These are phyloP conservation scores for Tubosaeta sp. DNA, from an alignment of 768 basidiomycete genomes.

Conservation along the genomic window DNA sequence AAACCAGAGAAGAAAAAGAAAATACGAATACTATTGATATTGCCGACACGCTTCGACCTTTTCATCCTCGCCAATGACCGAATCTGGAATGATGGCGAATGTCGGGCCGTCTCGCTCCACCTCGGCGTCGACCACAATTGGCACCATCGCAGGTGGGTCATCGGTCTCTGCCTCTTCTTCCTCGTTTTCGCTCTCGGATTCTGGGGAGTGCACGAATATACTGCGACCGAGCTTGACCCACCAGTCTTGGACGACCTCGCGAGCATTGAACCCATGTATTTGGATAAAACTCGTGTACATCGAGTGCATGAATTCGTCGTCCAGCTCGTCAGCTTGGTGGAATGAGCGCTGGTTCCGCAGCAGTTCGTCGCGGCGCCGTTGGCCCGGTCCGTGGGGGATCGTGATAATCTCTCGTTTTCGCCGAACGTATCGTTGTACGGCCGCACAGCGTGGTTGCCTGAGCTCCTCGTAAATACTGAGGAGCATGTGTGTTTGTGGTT, in stretches of 20 bases:
- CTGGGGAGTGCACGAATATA: constrained; percentile 1
- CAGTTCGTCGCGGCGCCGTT: constrained; percentile 42
- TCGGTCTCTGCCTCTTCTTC: background rate
- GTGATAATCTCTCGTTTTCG: constrained; percentile 41
- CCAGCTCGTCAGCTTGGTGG: constrained; percentile 36
- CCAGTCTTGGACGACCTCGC: constrained; percentile 57
- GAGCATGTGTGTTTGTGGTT: constrained; percentile 44
- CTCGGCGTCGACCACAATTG: constrained; percentile 9
- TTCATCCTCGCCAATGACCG: constrained; percentile 11
- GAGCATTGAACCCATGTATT: constrained; percentile 45
- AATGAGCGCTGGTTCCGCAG: constrained; percentile 24
- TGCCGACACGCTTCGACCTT: constrained; percentile 5
- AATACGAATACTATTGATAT: background rate
- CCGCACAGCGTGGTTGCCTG: constrained; percentile 43
- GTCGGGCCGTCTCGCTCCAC: constrained; percentile 7
- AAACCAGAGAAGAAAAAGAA: background rate
- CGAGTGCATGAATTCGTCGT: constrained; percentile 37
- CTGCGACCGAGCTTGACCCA: constrained; percentile 50
- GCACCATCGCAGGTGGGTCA: background rate
- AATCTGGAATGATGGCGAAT: constrained; percentile 11
- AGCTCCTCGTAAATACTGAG: constrained; percentile 56
- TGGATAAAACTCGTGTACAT: constrained; percentile 50
- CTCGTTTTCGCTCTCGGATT: background rate
- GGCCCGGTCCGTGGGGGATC: constrained; percentile 39
- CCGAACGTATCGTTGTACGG: constrained; percentile 39